Percentiles rank a stretch among this genome's conserved stretches.
phyloP scores from a whole-genome alignment of 2,329 filamentous ascomycete species.

The Dactylellina cionopaga region DNA sequence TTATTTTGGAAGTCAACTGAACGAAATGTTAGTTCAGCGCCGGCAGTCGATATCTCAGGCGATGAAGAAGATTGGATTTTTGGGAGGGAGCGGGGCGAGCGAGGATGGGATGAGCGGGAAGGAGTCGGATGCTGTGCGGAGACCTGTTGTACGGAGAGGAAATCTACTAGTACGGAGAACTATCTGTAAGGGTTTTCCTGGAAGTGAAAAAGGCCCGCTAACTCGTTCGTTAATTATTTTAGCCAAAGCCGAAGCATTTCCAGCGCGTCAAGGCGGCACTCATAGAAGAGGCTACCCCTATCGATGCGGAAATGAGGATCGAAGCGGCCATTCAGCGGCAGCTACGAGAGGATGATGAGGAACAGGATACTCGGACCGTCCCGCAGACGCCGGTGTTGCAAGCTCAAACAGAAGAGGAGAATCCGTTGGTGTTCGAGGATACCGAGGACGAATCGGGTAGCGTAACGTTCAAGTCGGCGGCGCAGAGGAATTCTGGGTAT shows the following conservation, averaged over 20 bases:
- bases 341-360: conserved; percentile 74
- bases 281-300: conserved; percentile 83
- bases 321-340: conserved; percentile 97
- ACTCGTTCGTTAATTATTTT: conserved; percentile 57
- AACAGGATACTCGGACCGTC: conserved; percentile 41
- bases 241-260: conserved; percentile 97
- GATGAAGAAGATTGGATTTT: conserved; percentile 60
- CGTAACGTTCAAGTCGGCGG: conserved; percentile 40
- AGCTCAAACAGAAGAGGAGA: conserved; percentile 42
- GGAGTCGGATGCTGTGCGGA: conserved; percentile 76
- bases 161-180: conserved; percentile 84
- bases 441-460: conserved; percentile 35
- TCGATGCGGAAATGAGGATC: conserved; percentile 86
- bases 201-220: no score
- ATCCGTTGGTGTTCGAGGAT: conserved; percentile 46
- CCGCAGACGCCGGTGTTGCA: conserved; percentile 44
- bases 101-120: conserved; percentile 61
- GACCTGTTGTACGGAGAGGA: conserved; percentile 84
- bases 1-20: conserved; percentile 67
- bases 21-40: conserved; percentile 65
- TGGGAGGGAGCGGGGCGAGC: conserved; percentile 46
- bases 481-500: conserved; percentile 47
- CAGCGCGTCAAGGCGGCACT: conserved; percentile 90
- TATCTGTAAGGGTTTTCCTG: conserved; percentile 2
- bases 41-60: conserved; percentile 91